phyloP scores from a whole-genome alignment of 2,329 filamentous ascomycete genomes.

The Talaromyces atroroseus region DNA sequence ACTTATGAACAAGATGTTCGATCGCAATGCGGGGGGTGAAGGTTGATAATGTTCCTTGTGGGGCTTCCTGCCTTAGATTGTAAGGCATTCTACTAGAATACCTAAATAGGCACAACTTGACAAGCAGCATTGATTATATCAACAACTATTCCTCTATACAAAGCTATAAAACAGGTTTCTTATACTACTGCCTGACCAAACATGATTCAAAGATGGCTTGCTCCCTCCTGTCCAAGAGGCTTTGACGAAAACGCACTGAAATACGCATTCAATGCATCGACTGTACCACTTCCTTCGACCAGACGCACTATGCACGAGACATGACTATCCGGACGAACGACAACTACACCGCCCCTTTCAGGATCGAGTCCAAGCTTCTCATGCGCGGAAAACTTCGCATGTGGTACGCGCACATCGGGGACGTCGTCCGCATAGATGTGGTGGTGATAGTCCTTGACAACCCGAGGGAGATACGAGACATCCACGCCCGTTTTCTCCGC shows the following conservation, averaged over 20 bases:
- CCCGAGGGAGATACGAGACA: slow-evolving; percentile 64
- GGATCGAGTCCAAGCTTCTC: slow-evolving; percentile 77
- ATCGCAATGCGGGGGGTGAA: background rate
- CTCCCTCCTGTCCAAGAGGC: slow-evolving; percentile 30
- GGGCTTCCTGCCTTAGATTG: background rate
- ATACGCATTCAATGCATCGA: slow-evolving; percentile 76
- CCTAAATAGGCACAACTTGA: too few relatives aligned
- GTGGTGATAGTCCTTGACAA: slow-evolving; percentile 70
- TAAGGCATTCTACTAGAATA: background rate
- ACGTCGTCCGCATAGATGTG: slow-evolving; percentile 84
- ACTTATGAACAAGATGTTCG: background rate
- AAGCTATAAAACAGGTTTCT: background rate
- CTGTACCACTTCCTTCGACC: slow-evolving; percentile 69
- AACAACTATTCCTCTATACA: background rate
- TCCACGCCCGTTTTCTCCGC: slow-evolving; percentile 63
- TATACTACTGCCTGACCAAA: background rate
- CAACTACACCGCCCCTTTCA: slow-evolving; percentile 69
- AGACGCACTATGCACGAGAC: slow-evolving; percentile 70
- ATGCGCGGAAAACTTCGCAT: slow-evolving; percentile 69
- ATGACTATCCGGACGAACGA: slow-evolving; percentile 83
- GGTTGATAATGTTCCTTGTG: background rate
- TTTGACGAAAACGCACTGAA: slow-evolving; percentile 69
- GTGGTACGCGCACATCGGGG: slow-evolving; percentile 63
- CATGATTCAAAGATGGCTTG: slow-evolving; percentile 27
- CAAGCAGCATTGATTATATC: background rate